Conservation (phyloP, 2,329 filamentous ascomycete genomes). For the Xylaria sp. region DNA sequence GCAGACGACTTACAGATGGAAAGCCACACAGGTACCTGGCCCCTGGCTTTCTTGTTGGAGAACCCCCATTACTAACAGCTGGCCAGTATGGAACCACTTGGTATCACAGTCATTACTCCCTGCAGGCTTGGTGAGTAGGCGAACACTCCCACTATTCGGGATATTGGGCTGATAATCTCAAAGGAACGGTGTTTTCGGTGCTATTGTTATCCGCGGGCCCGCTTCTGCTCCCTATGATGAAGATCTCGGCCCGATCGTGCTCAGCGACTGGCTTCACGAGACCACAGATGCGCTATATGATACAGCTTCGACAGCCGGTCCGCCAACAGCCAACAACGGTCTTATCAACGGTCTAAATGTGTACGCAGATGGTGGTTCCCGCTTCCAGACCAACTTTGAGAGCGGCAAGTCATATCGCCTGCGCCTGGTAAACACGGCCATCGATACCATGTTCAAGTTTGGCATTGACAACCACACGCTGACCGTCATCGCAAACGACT, state of each 20-base stretch:
- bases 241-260: conserved; percentile 68
- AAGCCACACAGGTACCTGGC: conserved; percentile 54
- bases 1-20: conserved; percentile 66
- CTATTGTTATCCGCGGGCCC: conserved; percentile 70
- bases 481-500: conserved; percentile 67
- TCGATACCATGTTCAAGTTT: conserved; percentile 60
- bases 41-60: not conserved
- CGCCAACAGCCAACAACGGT: conserved; percentile 57
- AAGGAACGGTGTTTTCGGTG: conserved; percentile 55
- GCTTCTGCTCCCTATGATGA: conserved; percentile 68
- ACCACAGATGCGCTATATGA: conserved; percentile 54
- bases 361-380: conserved; percentile 51
- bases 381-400: conserved; percentile 54
- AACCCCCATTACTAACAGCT: conserved; percentile 25
- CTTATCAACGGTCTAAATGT: conserved; percentile 52
- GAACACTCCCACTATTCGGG: not conserved
- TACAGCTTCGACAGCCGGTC: conserved; percentile 44
- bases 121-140: conserved; percentile 49
- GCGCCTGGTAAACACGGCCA: conserved; percentile 60
- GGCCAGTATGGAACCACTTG: conserved; percentile 63
- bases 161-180: conserved; percentile 20
- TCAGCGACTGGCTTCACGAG: conserved; percentile 68
- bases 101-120: conserved; percentile 70
- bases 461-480: conserved; percentile 67
- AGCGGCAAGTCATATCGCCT: conserved; percentile 59